These are phyloP conservation scores for Lipomyces anomalus DNA, from an alignment of 805 yeast species.

Conservation along the genomic window DNA sequence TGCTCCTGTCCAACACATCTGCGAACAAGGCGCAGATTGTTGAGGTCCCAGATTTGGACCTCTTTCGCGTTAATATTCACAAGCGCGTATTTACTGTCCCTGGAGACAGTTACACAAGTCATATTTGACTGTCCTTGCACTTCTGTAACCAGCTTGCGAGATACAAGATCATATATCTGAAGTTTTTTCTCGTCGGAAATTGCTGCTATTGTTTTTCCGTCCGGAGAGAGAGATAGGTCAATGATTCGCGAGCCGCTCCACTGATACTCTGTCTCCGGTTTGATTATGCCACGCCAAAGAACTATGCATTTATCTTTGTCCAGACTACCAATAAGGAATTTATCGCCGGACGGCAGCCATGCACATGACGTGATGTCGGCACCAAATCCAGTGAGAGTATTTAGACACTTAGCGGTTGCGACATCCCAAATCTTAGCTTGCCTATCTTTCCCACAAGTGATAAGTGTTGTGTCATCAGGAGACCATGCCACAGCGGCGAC, in stretches of 20 bases:
- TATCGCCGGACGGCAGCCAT: constrained; percentile 54
- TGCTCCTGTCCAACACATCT: constrained; percentile 71
- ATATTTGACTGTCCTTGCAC: constrained; percentile 52
- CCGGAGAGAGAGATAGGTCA: constrained; percentile 61
- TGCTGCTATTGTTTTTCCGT: constrained; percentile 56
- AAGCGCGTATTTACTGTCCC: constrained; percentile 50
- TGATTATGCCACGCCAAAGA: constrained; percentile 41
- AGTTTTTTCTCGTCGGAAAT: constrained; percentile 60
- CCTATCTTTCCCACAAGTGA: constrained; percentile 70
- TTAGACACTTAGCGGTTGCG: constrained; percentile 34
- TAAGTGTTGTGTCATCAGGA: constrained; percentile 57
- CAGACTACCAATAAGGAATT: constrained; percentile 60
- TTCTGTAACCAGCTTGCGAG: constrained; percentile 40
- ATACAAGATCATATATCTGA: constrained; percentile 50
- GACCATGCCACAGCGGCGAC: constrained; percentile 66
- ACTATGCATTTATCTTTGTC: constrained; percentile 66
- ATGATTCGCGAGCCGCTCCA: constrained; percentile 46
- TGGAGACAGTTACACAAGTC: constrained; percentile 59
- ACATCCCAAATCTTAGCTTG: constrained; percentile 66
- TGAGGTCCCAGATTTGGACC: constrained; percentile 74
- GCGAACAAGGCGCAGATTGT: constrained; percentile 49
- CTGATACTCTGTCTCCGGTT: constrained; percentile 32
- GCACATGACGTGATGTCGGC: constrained; percentile 50
- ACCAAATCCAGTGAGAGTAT: constrained; percentile 5
- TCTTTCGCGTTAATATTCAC: constrained; percentile 66